Base-by-base conservation (phyloP, 352 stramenopile genomes). In the Phytophthora sp. region DNA sequence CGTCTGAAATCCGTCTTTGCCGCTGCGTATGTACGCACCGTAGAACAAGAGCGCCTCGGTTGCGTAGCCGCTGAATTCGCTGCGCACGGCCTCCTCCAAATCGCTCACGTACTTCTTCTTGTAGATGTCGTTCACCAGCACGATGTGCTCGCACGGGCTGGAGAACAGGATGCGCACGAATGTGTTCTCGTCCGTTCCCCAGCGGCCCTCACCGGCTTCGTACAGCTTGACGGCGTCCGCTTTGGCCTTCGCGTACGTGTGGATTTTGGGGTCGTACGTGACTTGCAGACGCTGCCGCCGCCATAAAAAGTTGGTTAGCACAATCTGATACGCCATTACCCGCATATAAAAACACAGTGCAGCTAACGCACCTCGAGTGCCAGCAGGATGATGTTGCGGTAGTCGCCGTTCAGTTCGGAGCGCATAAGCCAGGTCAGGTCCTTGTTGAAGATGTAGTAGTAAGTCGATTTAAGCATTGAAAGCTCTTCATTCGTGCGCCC, bases 401-500 rank as follows among this genome's bases (percentile, higher is more conserved):
- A 87, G 71, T 94, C 83, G 20, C 85, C 85, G 36, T 74, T 80
- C 8, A 90, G 70, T 57, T 91, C 82, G 18, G 77, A 82, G 44
- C 77, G 66, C 76, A 92, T 82, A 23, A 86, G 66, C 59, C 82
- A 83, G 16, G 71, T 77, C 54, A 92, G 68, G 52, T 94, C 85
- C 58, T 89, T 72, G 55, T 89, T 86, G 66, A 86, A 90, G 66
- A 86, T 84, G 52, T 90, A 80, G 56, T 85, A 90, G 68, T 88
- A 92, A 47, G 81, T 88, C 55, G 76, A 79, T 68, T 88, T 89
- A 44, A 94, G 74, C 71, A 92, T 80, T 27, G 76, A 75, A 30
- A 94, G 64, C 64, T 94, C 86, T 27, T 89, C 76, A 47, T 88
- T 86, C 16, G 80, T 88, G 67, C 85, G 81, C n/a, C 83, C 83